Percentiles rank a stretch among this genome's conserved stretches.
Conservation (phyloP, 352 stramenopile species). For the Blastocystis sp. region DNA sequence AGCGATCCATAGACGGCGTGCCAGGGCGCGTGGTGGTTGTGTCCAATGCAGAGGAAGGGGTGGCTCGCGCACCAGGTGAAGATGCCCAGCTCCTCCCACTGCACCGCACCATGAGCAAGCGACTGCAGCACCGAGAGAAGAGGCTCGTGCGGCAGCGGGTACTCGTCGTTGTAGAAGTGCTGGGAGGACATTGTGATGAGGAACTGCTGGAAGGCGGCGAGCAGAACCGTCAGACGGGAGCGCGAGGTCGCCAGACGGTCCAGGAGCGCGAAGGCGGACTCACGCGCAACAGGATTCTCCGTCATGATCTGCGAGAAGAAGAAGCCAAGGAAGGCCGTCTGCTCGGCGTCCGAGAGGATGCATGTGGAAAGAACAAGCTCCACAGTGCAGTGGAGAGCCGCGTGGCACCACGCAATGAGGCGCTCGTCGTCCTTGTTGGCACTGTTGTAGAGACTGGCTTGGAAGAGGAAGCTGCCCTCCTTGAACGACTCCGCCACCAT, state of each 20-base stretch:
- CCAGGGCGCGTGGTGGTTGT: neutral
- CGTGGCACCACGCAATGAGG: neutral
- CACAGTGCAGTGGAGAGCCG: neutral
- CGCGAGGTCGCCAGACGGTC: neutral
- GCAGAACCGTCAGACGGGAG: neutral
- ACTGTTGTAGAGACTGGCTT: neutral
- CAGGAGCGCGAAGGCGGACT: neutral
- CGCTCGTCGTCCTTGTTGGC: neutral
- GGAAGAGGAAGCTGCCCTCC: neutral
- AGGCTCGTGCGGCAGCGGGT: neutral
- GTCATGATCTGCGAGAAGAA: neutral
- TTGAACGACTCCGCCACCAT: neutral
- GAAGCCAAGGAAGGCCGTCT: neutral
- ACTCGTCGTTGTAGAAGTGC: slow-evolving; percentile 37
- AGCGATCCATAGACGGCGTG: neutral
- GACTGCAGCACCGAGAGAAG: neutral
- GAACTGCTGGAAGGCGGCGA: neutral
- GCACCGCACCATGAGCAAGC: neutral
- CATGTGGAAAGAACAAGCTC: neutral
- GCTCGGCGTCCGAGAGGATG: neutral
- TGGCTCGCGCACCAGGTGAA: slow-evolving; percentile 25
- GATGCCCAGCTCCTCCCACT: neutral
- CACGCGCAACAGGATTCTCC: neutral
- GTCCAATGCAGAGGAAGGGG: neutral
- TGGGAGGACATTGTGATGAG: neutral